phyloP scores from a whole-genome alignment of 2,329 filamentous ascomycete species.

The Hirsutella thompsonii region DNA sequence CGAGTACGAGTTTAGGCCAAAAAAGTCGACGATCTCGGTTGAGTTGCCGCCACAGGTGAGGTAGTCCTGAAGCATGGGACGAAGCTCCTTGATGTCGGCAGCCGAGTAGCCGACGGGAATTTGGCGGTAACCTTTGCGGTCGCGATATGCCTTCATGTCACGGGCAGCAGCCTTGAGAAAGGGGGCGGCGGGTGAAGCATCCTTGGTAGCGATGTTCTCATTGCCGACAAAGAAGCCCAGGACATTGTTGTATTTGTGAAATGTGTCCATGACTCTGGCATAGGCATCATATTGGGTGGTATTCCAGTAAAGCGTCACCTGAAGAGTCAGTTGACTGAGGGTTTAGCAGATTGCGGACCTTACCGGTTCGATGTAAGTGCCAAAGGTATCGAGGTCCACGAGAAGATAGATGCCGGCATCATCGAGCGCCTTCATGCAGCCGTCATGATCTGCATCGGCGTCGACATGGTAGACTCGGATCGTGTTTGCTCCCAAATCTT shows the following conservation, averaged over 20 bases:
- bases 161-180: constrained; percentile 72
- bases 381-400: constrained; percentile 69
- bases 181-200: constrained; percentile 53
- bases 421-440: constrained; percentile 70
- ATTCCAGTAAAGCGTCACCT: constrained; percentile 58
- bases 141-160: constrained; percentile 73
- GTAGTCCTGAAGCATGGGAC: constrained; percentile 54
- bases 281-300: constrained; percentile 56
- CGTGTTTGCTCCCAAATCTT: constrained; percentile 66
- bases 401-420: constrained; percentile 75
- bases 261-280: constrained; percentile 61
- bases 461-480: constrained; percentile 88
- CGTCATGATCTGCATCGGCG: constrained; percentile 53
- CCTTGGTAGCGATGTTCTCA: constrained; percentile 59
- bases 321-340: not conserved
- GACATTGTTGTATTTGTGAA: constrained; percentile 65
- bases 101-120: constrained; percentile 83
- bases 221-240: constrained; percentile 83
- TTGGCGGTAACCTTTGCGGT: constrained; percentile 61
- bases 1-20: constrained; percentile 74
- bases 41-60: constrained; percentile 63
- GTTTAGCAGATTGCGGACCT: constrained; percentile 9
- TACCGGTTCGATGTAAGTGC: constrained; percentile 54
- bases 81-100: constrained; percentile 62
- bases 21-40: constrained; percentile 67